phyloP scores from a whole-genome alignment of 768 basidiomycete genomes.

The Dacryopinax spathularia region DNA sequence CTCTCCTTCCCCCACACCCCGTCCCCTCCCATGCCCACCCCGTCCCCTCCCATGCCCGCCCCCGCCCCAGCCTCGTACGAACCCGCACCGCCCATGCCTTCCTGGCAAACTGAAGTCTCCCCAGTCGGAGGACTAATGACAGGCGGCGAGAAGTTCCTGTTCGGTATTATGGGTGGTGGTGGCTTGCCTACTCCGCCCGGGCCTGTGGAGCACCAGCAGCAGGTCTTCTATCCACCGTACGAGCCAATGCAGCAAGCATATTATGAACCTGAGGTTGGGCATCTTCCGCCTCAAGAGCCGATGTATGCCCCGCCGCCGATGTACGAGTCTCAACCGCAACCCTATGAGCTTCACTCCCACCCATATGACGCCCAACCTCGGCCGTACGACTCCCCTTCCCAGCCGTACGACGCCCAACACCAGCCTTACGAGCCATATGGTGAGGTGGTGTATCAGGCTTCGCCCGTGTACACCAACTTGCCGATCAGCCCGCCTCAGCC shows the following conservation, averaged over 20 bases:
- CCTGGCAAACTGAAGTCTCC: neutral
- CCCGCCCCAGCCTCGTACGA: too few relatives aligned
- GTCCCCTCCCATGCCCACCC: neutral
- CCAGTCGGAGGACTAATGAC: neutral
- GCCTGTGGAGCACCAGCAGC: neutral
- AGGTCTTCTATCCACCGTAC: neutral
- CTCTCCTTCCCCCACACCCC: neutral
- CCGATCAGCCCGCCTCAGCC: neutral
- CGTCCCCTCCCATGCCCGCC: too few relatives aligned
- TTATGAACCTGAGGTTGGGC: too few relatives aligned
- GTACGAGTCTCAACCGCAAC: too few relatives aligned
- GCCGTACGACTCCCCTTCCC: neutral
- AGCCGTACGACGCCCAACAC: too few relatives aligned
- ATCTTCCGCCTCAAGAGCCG: too few relatives aligned
- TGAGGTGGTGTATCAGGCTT: neutral
- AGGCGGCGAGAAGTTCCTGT: conserved; percentile 3
- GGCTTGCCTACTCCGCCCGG: neutral
- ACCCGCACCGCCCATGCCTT: neutral
- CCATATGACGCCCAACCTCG: neutral
- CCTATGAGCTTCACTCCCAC: too few relatives aligned
- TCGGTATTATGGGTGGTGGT: neutral
- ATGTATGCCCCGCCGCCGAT: too few relatives aligned
- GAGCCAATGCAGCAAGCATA: neutral
- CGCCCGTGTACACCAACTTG: neutral
- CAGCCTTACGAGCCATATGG: neutral